Conservation (phyloP, 1,139 yeast species). For the Magnusiomyces sp. region DNA sequence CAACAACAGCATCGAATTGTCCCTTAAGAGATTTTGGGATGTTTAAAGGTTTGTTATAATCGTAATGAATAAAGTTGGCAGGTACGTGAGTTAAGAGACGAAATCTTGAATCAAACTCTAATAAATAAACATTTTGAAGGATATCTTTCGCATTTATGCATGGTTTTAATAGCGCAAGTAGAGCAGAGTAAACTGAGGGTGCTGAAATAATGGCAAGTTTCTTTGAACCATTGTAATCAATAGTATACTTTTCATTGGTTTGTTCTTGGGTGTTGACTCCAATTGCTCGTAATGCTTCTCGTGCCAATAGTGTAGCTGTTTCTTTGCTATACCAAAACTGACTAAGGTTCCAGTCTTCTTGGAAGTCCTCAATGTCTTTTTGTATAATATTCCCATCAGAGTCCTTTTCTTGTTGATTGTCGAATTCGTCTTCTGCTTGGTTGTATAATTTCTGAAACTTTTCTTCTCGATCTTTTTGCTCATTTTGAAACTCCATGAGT, state of each 20-base stretch:
- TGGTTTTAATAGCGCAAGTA: slow-evolving; percentile 37
- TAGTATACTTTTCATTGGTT: slow-evolving; percentile 25
- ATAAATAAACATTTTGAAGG: slow-evolving; percentile 51
- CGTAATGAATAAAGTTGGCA: slow-evolving; percentile 60
- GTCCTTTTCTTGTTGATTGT: slow-evolving; percentile 26
- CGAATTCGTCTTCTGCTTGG: slow-evolving; percentile 43
- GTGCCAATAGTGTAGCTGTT: slow-evolving; percentile 61
- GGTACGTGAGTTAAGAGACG: slow-evolving; percentile 55
- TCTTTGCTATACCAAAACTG: slow-evolving; percentile 81
- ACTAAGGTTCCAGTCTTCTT: slow-evolving; percentile 90
- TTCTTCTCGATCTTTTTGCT: slow-evolving; percentile 52
- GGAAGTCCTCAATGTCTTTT: slow-evolving; percentile 50
- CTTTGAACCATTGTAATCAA: background rate
- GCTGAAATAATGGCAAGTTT: slow-evolving; percentile 55
- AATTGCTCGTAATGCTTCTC: slow-evolving; percentile 71
- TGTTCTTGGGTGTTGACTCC: slow-evolving; percentile 3
- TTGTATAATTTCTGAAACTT: slow-evolving; percentile 50
- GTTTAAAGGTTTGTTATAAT: slow-evolving; percentile 59
- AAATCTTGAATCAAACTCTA: slow-evolving; percentile 74
- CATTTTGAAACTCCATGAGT: slow-evolving; percentile 57
- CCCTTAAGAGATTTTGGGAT: slow-evolving; percentile 52
- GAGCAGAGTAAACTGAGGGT: slow-evolving; percentile 86
- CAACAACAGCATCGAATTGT: slow-evolving; percentile 62
- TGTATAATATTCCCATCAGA: slow-evolving; percentile 8
- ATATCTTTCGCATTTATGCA: slow-evolving; percentile 14